Base-by-base conservation (phyloP, 1,139 yeast species). In the Candida albicans region DNA sequence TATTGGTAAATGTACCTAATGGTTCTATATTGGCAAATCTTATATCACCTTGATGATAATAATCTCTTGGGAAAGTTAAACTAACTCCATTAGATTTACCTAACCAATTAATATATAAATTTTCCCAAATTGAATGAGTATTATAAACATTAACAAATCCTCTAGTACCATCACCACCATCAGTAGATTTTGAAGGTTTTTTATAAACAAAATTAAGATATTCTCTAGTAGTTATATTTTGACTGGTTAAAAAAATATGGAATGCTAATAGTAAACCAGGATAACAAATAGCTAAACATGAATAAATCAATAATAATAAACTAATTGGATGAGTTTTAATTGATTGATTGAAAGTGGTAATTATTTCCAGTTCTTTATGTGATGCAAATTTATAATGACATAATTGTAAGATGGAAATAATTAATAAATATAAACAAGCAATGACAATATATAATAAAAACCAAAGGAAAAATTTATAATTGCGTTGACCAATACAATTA, bases 151-250 rank as follows among this genome's bases (percentile, higher is more conserved):
- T 76, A 36, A 64, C 59, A 46, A 65, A 75, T 14, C 39, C n/a
- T n/a, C n/a, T n/a, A n/a, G n/a, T n/a, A n/a, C n/a, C n/a, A n/a
- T n/a, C n/a, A n/a, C n/a, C 35, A 13, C 5, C 3, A 18, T 18
- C 22, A 4, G 22, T 18, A 18, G 5, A 18, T 4, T 18, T 35
- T 11, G 37, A 34, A 11, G 35, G 36, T 18, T 42, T 43, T 53
- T 66, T 45, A 30, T 48, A 51, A 42, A 65, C 59, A 58, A 71
- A 51, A 59, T 70, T 73, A 41, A 85, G 63, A 52, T 75, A 84
- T 51, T 85, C 93, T 51, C 90, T 68, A 4, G 95, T 86, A 13
- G 91, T 82, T 51, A 84, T 71, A 46, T 83, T 84, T n/a, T 77
- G 71, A 0, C 77, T 57, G 0, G 82, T 75, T 39, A 86, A 61